phyloP scores from a whole-genome alignment of 1,284 basidiomycete species.

The Cryptococcus deneoformans region DNA sequence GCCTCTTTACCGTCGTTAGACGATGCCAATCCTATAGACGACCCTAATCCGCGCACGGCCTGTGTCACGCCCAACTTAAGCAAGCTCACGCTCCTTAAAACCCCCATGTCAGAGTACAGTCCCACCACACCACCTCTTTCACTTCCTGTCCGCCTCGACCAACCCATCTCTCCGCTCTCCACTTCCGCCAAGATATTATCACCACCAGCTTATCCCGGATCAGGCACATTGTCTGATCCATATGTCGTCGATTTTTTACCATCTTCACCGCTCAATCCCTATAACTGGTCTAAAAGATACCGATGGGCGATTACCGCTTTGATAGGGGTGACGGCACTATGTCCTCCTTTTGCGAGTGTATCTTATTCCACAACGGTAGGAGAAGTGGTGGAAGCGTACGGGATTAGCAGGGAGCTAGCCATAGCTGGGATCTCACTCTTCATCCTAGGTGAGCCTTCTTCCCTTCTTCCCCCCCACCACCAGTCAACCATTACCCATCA shows the following conservation, averaged over 20 bases:
- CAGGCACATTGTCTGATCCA: constrained; percentile 25
- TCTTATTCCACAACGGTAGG: constrained; percentile 59
- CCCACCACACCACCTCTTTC: too few relatives aligned
- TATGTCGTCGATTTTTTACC: constrained; percentile 51
- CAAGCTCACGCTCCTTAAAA: too few relatives aligned
- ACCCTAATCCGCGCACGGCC: too few relatives aligned
- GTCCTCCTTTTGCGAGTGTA: constrained; percentile 60
- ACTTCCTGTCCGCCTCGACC: too few relatives aligned
- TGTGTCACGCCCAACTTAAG: too few relatives aligned
- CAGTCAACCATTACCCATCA: background rate
- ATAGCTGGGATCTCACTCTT: constrained; percentile 56
- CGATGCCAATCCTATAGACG: too few relatives aligned
- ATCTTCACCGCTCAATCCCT: constrained; percentile 61
- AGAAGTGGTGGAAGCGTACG: constrained; percentile 54
- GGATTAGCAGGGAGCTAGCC: constrained; percentile 55
- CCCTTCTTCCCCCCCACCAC: background rate
- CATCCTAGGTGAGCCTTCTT: constrained; percentile 22
- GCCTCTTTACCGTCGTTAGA: too few relatives aligned
- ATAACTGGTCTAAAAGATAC: constrained; percentile 59
- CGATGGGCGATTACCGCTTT: constrained; percentile 44
- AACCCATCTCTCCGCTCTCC: too few relatives aligned
- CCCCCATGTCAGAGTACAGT: too few relatives aligned
- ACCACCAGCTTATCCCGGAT: constrained; percentile 8
- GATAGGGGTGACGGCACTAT: constrained; percentile 56
- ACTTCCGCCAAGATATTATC: too few relatives aligned